A percentile compares a stretch with the other conserved stretches of the same genome.
Conservation (phyloP, 495 filamentous ascomycete genomes). For the Podospora australis region DNA sequence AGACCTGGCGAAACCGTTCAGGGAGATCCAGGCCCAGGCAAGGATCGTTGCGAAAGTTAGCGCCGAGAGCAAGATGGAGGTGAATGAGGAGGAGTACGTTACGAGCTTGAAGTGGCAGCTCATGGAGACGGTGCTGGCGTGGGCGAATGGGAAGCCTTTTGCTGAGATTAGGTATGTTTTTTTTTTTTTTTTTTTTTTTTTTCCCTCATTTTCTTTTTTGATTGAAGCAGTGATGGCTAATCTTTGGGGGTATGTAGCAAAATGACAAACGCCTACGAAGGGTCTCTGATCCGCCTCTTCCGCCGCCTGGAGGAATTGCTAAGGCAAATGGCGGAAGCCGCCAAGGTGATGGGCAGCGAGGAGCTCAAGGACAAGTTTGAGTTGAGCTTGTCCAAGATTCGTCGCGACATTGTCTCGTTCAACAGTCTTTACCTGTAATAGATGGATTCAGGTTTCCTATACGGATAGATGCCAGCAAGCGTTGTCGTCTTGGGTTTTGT, state of each 20-base stretch:
- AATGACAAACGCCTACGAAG: slow-evolving; percentile 98
- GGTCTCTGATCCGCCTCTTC: slow-evolving; percentile 91
- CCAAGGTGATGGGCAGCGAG: slow-evolving; percentile 95
- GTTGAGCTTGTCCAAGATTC: slow-evolving; percentile 70
- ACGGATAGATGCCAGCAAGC: no score
- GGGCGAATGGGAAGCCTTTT: slow-evolving; percentile 89
- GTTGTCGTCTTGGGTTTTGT: no score
- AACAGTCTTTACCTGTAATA: slow-evolving; percentile 84
- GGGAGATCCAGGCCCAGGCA: slow-evolving; percentile 78
- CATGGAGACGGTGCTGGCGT: slow-evolving; percentile 93
- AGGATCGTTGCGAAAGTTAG: slow-evolving; percentile 85
- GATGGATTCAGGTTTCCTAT: no score
- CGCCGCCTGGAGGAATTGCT: slow-evolving; percentile 89
- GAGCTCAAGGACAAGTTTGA: slow-evolving; percentile 90
- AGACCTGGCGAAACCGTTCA: slow-evolving; percentile 76
- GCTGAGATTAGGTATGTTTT: slow-evolving; percentile 83
- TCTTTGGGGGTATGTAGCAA: slow-evolving; percentile 48
- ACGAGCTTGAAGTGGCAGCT: slow-evolving; percentile 81
- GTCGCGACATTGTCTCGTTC: slow-evolving; percentile 86
- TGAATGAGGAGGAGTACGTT: slow-evolving; percentile 91
- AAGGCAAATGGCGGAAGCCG: slow-evolving; percentile 94
- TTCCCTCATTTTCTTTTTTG: not conserved
- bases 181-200: not conserved
- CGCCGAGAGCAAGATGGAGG: slow-evolving; percentile 79
- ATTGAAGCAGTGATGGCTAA: slow-evolving; percentile 17